phyloP scores from a whole-genome alignment of 1,284 basidiomycete genomes.

The Tilletia indica region DNA sequence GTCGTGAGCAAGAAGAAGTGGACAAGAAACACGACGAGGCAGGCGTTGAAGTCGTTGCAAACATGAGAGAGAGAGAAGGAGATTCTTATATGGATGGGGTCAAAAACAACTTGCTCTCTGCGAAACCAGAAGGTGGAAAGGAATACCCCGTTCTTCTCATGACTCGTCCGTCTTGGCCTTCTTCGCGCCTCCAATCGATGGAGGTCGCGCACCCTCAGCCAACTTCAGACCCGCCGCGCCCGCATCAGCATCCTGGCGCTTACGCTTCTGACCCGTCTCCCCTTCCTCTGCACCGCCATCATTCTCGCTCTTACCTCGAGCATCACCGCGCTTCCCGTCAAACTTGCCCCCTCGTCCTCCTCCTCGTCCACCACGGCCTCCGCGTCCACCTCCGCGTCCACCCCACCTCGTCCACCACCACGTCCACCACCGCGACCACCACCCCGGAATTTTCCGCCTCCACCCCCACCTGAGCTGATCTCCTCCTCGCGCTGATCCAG shows the following conservation, averaged over 20 bases:
- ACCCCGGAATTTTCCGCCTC: constrained; percentile 68
- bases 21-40: too few species aligned
- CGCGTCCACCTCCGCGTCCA: constrained; percentile 51
- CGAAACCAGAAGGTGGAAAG: too few species aligned
- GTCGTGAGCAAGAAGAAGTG: too few species aligned
- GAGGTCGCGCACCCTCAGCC: not conserved
- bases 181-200: constrained; percentile 6
- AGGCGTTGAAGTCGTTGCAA: too few species aligned
- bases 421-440: constrained; percentile 57
- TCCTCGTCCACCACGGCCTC: constrained; percentile 50
- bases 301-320: constrained; percentile 27
- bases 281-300: not conserved
- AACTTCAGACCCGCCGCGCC: constrained; percentile 10
- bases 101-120: too few species aligned
- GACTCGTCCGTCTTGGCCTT: constrained; percentile 3
- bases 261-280: constrained; percentile 14
- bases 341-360: constrained; percentile 32
- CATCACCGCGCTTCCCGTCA: constrained; percentile 32
- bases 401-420: constrained; percentile 55
- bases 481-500: constrained; percentile 56
- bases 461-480: constrained; percentile 56
- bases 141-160: too few species aligned
- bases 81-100: too few species aligned
- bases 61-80: too few species aligned
- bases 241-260: not conserved